Base-by-base conservation (phyloP, 345 rosid species). In the Limnanthes douglasii region DNA sequence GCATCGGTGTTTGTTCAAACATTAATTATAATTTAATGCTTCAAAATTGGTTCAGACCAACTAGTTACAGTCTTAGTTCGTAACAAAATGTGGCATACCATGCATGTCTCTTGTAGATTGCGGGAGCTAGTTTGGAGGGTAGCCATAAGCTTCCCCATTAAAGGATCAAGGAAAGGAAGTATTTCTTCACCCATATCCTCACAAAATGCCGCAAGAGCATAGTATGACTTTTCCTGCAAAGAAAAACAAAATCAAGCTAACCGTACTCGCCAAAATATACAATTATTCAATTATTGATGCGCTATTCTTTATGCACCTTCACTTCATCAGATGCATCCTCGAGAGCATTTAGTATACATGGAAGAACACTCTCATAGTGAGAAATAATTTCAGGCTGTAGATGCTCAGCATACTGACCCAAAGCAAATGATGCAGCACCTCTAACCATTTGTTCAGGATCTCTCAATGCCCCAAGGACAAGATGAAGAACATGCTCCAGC, bases 181-280 rank as follows among this genome's bases (percentile, higher is more conserved):
- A 92, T 92, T 53, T 92, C 99, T 53, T 63, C 79, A 22, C 93
- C 96, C 99, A 92, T 92, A 61, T 92, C 57, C 70, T 92, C 99
- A 67, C 99, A 92, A 46, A 85, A 92, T 31, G 96, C 93, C 39
- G 99, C 99, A 70, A 92, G 63, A 36, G 99, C 99, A 50, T 85
- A 92, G 57, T 81, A 85, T 22, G 99, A 92, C 56, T 92, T 92
- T 43, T 92, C 99, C 99, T 92, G 61, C 30, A 38, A 38, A 25
- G 32, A 50, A 46, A 19, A 26, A 27, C 6, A 10, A 45, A 18
- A 14, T 14, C 19, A 44, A 32, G 27, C 29, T 36, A 29, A 12
- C 38, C 17, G 34, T 35, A 33, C 41, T 45, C 51, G 11, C n/a
- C 2, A 30, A 4, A 37, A 20, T 5, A 34, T 28, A 26, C 28